These are phyloP conservation scores for Colletotrichum eremochloae DNA, from an alignment of 2,329 filamentous ascomycete species.

Conservation along the genomic window DNA sequence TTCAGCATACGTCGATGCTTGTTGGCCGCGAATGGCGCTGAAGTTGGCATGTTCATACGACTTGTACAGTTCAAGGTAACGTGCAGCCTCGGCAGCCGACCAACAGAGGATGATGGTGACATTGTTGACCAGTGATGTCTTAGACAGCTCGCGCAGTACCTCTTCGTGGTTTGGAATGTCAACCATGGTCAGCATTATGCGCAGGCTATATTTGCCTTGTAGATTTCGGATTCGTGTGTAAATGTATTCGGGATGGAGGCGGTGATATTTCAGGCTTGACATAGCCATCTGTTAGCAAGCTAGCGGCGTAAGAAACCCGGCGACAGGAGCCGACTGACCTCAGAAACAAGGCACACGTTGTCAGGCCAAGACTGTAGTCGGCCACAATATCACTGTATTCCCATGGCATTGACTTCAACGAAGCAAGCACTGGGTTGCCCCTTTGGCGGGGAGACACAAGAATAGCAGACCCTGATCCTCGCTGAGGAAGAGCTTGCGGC, in stretches of 20 bases:
- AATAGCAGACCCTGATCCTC: conserved; percentile 78
- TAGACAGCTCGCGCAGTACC: conserved; percentile 87
- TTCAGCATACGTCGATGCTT: conserved; percentile 86
- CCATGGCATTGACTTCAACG: conserved; percentile 87
- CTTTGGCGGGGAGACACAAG: conserved; percentile 93
- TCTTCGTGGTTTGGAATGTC: conserved; percentile 97
- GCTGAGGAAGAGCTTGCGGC: conserved; percentile 83
- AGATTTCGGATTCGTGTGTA: conserved; percentile 91
- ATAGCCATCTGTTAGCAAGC: neutral
- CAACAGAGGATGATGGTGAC: conserved; percentile 93
- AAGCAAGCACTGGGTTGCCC: conserved; percentile 91
- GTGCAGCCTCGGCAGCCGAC: conserved; percentile 92
- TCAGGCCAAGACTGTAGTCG: conserved; percentile 89
- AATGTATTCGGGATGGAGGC: conserved; percentile 96
- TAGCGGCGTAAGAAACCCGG: neutral
- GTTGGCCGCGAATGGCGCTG: conserved; percentile 85
- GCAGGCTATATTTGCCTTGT: conserved; percentile 87
- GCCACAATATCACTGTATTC: conserved; percentile 98
- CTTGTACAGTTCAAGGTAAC: conserved; percentile 96
- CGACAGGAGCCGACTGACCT: conserved; percentile 56
- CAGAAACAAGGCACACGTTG: conserved; percentile 92
- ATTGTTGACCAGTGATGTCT: conserved; percentile 92
- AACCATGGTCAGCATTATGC: conserved; percentile 89
- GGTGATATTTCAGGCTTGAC: conserved; percentile 89
- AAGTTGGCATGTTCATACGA: conserved; percentile 88